A percentile compares a stretch with the other conserved stretches of the same genome.
phyloP scores from a whole-genome alignment of 345 rosid genomes.

The Acer saccharum region DNA sequence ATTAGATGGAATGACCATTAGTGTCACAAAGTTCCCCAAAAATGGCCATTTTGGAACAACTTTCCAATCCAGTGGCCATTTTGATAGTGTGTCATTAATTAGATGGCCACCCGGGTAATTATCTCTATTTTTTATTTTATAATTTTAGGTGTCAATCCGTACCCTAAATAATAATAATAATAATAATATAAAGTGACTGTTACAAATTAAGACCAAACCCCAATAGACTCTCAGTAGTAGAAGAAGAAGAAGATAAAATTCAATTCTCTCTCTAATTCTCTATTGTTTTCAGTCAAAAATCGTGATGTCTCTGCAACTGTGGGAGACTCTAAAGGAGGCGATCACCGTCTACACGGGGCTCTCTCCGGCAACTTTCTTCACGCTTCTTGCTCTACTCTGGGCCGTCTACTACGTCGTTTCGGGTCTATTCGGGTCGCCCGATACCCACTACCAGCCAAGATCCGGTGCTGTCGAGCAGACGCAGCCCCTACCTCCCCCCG shows the following conservation, averaged over 20 bases:
- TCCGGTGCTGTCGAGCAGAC: slow-evolving; percentile 51
- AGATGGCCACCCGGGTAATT: no score
- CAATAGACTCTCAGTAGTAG: neutral
- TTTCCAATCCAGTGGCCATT: no score
- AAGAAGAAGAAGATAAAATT: neutral
- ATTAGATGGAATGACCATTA: no score
- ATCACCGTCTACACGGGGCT: slow-evolving; percentile 84
- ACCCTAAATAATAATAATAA: no score
- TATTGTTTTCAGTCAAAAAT: neutral
- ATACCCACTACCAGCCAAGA: slow-evolving; percentile 42
- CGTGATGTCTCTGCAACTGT: slow-evolving; percentile 78
- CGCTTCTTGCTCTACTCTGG: slow-evolving; percentile 63
- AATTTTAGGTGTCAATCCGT: no score
- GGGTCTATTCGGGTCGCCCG: slow-evolving; percentile 59
- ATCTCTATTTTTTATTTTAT: no score
- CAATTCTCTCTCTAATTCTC: neutral
- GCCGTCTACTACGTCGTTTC: slow-evolving; percentile 75
- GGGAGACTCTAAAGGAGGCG: slow-evolving; percentile 88
- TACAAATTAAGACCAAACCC: neutral
- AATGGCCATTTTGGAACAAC: no score
- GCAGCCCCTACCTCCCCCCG: slow-evolving; percentile 82
- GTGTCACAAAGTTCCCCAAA: no score
- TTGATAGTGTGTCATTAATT: no score
- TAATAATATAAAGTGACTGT: no score
- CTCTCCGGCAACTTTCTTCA: slow-evolving; percentile 79